Percentiles rank a stretch among this genome's conserved stretches.
Evolutionary conservation across 345 rosid species (phyloP).

Genomic region (Melastoma malabathricum): DNA sequence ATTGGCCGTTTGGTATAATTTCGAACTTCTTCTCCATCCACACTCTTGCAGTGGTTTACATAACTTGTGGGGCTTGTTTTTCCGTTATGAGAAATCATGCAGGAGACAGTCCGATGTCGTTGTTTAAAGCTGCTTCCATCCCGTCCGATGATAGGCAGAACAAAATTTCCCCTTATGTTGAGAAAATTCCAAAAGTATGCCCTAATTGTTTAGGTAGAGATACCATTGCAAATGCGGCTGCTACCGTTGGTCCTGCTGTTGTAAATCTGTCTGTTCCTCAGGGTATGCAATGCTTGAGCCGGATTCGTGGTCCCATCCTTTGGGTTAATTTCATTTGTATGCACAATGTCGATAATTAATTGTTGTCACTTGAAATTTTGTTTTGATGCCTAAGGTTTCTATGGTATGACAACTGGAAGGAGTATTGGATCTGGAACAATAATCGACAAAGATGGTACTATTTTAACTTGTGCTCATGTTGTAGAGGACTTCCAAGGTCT

Average conservation of each 20-base stretch:
- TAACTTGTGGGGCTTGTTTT: neutral
- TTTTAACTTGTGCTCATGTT: constrained; percentile 87
- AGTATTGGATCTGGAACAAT: constrained; percentile 82
- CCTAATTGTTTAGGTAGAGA: constrained; percentile 56
- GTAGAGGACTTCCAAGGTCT: constrained; percentile 50
- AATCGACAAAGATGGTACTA: constrained; percentile 67
- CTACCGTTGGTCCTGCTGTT: constrained; percentile 70
- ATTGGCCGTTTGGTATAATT: too few relatives aligned
- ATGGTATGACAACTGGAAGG: constrained; percentile 39
- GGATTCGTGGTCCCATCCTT: neutral
- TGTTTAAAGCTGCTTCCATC: constrained; percentile 28
- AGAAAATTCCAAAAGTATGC: constrained; percentile 28
- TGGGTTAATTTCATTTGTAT: neutral
- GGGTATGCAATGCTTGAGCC: constrained; percentile 21
- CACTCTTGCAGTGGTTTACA: too few relatives aligned
- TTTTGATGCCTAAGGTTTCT: constrained; percentile 22
- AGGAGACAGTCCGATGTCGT: constrained; percentile 29
- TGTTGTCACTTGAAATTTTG: neutral
- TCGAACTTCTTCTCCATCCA: too few relatives aligned
- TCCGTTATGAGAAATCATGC: constrained; percentile 5
- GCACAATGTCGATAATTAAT: neutral
- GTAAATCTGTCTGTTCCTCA: constrained; percentile 66
- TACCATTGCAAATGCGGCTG: constrained; percentile 78
- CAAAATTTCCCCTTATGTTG: constrained; percentile 17
- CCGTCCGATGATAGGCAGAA: constrained; percentile 18